phyloP scores from a whole-genome alignment of 257 asterid genomes.

The Perilla frutescens region DNA sequence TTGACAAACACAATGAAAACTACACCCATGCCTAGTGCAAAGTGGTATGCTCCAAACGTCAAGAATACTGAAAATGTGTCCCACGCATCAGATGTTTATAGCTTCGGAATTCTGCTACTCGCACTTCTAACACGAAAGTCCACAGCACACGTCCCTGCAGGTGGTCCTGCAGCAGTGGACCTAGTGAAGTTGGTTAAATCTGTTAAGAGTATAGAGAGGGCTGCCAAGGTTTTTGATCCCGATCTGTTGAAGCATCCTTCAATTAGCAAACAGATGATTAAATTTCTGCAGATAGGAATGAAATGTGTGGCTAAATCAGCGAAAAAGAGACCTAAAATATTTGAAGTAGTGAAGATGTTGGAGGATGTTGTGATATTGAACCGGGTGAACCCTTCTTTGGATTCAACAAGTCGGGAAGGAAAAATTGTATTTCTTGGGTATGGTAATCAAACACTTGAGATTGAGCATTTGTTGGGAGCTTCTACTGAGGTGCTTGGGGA shows the following conservation, averaged over 20 bases:
- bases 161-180: neutral
- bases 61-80: conserved; percentile 12
- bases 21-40: too few species aligned
- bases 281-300: conserved; percentile 37
- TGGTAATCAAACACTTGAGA: conserved; percentile 1
- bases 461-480: conserved; percentile 35
- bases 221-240: conserved; percentile 36
- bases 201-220: conserved; percentile 14
- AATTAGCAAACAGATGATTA: conserved; percentile 26
- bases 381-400: neutral
- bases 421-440: conserved; percentile 28
- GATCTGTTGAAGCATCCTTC: conserved; percentile 24
- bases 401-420: neutral
- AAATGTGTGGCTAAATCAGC: conserved; percentile 32
- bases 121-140: conserved; percentile 39
- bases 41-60: too few species aligned
- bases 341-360: conserved; percentile 33
- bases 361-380: conserved; percentile 19
- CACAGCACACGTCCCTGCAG: neutral
- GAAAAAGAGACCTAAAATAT: conserved; percentile 39
- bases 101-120: conserved; percentile 44
- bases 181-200: conserved; percentile 39
- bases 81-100: conserved; percentile 45
- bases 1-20: neutral
- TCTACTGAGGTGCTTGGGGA: too few species aligned